Evolutionary conservation across 192 early-diverging fungal genomes (phyloP), one percentile per base, ranked within the genome.

Genomic region (Paraglomus brasilianum): DNA sequence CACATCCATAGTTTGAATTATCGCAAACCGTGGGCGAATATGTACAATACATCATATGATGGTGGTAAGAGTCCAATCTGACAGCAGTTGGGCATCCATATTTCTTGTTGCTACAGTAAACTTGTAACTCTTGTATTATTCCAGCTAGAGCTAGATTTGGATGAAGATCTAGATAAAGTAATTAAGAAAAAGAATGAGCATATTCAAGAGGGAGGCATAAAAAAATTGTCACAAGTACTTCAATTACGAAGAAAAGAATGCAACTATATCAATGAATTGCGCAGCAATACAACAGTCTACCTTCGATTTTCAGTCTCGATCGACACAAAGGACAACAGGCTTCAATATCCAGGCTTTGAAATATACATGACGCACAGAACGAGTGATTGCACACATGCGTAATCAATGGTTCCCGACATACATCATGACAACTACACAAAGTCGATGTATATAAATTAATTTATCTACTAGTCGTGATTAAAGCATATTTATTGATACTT

Each of bases 291-390:
- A 21, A 21, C 21, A 72, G n/a, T 46, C 9, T 56, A 75, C 81
- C 81, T 49, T 78, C 81, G 21, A 76, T 48, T 47, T 67, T 70
- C 39, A 83, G 60, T 17, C 81, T 73, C 1, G 73, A 72, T 55
- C 85, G 73, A 51, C 86, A 88, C 8, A 88, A 73, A 5, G 86
- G 86, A 63, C 86, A 88, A 66, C 81, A 80, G 5, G 78, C 67
- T 40, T 86, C 85, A 19, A 80, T 71, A 42, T 83, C 75, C 7
- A 88, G 62, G 21, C 80, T 75, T 68, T 86, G 80, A 47, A 75
- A 76, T 39, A 88, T 82, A 58, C 86, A 88, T 1, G 74, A 72
- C 7, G 77, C 73, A 69, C 86, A 88, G 75, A 85, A 88, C 7
- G 85, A 82, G 67, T 88, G 86, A 69, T 83, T 78, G 77, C 86